Evolutionary conservation across 148 eudicot species (phyloP), one percentile per base, ranked within the genome.

Genomic region (Heliosperma pusillum): DNA sequence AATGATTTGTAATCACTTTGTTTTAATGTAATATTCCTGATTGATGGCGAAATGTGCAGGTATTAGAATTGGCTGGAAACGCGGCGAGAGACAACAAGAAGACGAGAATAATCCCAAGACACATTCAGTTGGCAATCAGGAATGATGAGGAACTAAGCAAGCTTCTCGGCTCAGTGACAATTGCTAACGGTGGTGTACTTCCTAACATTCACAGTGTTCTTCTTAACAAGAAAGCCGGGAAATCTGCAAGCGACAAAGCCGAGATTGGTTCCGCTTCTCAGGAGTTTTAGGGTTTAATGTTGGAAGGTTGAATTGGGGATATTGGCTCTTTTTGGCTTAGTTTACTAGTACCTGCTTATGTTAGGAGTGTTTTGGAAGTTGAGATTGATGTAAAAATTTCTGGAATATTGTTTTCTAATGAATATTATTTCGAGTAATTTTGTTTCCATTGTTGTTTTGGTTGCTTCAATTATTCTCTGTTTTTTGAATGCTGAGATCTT

Each of bases 101-200:
- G 55, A 50, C 17, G 17, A 50, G 55, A 50, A 50, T 50, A 50
- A 50, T 50, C 17, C 55, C 55, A 16, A 50, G 55, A 3, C 55
- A 50, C 19, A 50, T 50, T 50, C 55, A 50, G 55, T 15, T 50
- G 19, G 55, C 55, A 3, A 50, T 50, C 55, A 50, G 55, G 44
- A 64, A 64, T 27, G 68, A 64, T 29, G 68, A 64, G 15, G 68
- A 64, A 19, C 27, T 64, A 16, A 64, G 68, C 42, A 64, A 64
- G 68, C 20, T 56, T 5, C 16, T 56, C 3, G 59, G 22, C 0
- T 3, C 21, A 6, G 59, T 56, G 3, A 56, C 59, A 1, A 56
- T 56, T 56, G 59, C 59, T n/a, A 56, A 10, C 10, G 59, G 59
- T 0, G 59, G 59, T 17, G 59, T 56, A 19, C 9, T 56, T 0